Conservation (phyloP, 805 yeast genomes). For the Sungouiella blattae region DNA sequence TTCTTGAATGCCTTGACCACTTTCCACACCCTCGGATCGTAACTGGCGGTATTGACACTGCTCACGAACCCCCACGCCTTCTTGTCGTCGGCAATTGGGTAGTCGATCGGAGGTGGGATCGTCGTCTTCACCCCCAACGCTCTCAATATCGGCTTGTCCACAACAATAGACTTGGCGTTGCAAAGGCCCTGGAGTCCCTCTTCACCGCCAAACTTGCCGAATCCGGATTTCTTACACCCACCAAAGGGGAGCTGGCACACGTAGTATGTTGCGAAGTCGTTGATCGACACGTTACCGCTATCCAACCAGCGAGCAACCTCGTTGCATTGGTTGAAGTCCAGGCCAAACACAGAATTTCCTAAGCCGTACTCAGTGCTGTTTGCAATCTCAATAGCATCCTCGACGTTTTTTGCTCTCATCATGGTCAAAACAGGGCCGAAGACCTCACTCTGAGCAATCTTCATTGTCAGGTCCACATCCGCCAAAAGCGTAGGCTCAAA, state of each 20-base stretch:
- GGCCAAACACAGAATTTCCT: conserved; percentile 88
- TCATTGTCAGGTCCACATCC: conserved; percentile 73
- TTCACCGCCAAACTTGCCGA: conserved; percentile 97
- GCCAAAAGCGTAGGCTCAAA: conserved; percentile 85
- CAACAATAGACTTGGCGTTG: conserved; percentile 80
- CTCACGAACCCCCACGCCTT: conserved; percentile 88
- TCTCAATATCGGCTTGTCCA: conserved; percentile 70
- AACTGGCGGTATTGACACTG: conserved; percentile 80
- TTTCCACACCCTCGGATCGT: conserved; percentile 71
- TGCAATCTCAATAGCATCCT: conserved; percentile 72
- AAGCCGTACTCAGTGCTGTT: conserved; percentile 85
- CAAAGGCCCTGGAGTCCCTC: conserved; percentile 94
- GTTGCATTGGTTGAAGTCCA: conserved; percentile 52
- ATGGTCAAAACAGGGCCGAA: conserved; percentile 89
- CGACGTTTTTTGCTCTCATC: conserved; percentile 64
- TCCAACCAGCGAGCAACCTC: conserved; percentile 60
- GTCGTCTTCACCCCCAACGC: conserved; percentile 59
- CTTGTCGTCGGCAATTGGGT: conserved; percentile 78
- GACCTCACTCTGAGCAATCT: conserved; percentile 83
- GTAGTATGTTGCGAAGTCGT: conserved; percentile 95
- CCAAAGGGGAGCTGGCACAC: conserved; percentile 98
- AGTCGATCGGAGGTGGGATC: conserved; percentile 87
- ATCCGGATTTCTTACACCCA: conserved; percentile 89
- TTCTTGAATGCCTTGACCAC: conserved; percentile 38
- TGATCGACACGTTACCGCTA: conserved; percentile 92